Conservation (phyloP, 2,329 filamentous ascomycete species). For the Dactylellina cionopaga region DNA sequence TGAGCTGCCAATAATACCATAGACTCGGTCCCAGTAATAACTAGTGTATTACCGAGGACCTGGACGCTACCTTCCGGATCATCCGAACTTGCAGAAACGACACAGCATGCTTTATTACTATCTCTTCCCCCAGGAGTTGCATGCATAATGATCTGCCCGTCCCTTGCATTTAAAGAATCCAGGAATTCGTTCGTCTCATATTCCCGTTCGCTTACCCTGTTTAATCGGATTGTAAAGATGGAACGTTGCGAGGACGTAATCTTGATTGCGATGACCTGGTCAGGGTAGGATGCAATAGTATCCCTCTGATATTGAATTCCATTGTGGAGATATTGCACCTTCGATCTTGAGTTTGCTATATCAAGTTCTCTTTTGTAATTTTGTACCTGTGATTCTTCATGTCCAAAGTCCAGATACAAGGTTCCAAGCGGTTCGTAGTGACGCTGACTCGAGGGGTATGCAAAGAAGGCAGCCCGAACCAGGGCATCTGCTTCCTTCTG, state of each 20-base stretch:
- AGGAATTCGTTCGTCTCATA: slow-evolving; percentile 64
- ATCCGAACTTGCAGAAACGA: slow-evolving; percentile 57
- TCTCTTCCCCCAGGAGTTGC: slow-evolving; percentile 60
- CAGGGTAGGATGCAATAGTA: slow-evolving; percentile 62
- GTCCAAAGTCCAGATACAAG: slow-evolving; percentile 62
- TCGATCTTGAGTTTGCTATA: slow-evolving; percentile 60
- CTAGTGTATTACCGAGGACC: slow-evolving; percentile 59
- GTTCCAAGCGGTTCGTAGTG: slow-evolving; percentile 64
- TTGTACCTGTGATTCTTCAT: slow-evolving; percentile 56
- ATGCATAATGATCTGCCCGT: slow-evolving; percentile 60
- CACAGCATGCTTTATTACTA: slow-evolving; percentile 59
- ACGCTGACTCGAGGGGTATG: slow-evolving; percentile 63
- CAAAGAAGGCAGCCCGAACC: slow-evolving; percentile 62
- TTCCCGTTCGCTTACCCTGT: slow-evolving; percentile 62
- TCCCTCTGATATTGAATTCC: slow-evolving; percentile 60
- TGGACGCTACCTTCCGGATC: slow-evolving; percentile 57
- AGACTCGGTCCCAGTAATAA: slow-evolving; percentile 60
- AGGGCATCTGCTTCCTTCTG: slow-evolving; percentile 63
- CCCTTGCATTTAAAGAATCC: slow-evolving; percentile 59
- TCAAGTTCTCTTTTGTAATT: slow-evolving; percentile 62
- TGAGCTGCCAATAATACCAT: slow-evolving; percentile 61
- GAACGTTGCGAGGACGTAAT: slow-evolving; percentile 54
- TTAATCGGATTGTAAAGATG: slow-evolving; percentile 57
- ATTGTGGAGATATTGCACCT: slow-evolving; percentile 60
- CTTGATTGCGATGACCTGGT: slow-evolving; percentile 61